Evolutionary conservation across 345 rosid genomes (phyloP).

Genomic region (Bretschneidera sinensis): DNA sequence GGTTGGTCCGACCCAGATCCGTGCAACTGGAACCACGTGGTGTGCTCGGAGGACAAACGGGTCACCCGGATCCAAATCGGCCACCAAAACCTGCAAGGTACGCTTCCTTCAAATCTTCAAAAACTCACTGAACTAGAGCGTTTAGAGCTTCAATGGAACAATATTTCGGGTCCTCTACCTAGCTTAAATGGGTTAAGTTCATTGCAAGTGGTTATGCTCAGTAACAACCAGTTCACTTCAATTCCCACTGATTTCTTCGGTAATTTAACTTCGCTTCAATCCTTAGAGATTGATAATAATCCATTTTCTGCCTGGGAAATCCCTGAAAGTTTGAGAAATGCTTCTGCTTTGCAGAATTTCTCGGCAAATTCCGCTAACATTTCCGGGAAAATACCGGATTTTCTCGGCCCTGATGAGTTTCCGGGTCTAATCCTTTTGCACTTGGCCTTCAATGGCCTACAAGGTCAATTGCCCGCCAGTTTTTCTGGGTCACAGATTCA

Average conservation of each 20-base stretch:
- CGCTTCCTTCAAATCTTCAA: slow-evolving; percentile 51
- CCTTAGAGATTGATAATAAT: slow-evolving; percentile 67
- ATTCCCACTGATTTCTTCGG: slow-evolving; percentile 59
- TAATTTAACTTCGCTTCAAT: slow-evolving; percentile 59
- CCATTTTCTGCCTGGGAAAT: slow-evolving; percentile 71
- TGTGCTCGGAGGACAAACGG: slow-evolving; percentile 47
- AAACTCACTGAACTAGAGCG: slow-evolving; percentile 57
- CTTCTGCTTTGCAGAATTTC: slow-evolving; percentile 71
- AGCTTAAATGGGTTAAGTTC: slow-evolving; percentile 56
- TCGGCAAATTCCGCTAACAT: slow-evolving; percentile 80
- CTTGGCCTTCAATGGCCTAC: slow-evolving; percentile 62
- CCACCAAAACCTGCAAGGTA: slow-evolving; percentile 58
- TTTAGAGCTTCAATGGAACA: slow-evolving; percentile 77
- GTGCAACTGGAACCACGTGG: slow-evolving; percentile 68
- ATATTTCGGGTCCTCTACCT: slow-evolving; percentile 66
- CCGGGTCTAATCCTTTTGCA: slow-evolving; percentile 60
- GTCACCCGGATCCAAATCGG: slow-evolving; percentile 91
- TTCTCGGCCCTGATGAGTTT: slow-evolving; percentile 60
- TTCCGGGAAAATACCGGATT: slow-evolving; percentile 60
- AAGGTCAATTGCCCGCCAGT: slow-evolving; percentile 55
- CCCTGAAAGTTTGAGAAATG: slow-evolving; percentile 52
- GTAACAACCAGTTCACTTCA: slow-evolving; percentile 56
- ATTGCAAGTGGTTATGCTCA: slow-evolving; percentile 60
- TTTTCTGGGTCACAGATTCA: slow-evolving; percentile 66
- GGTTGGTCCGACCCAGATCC: slow-evolving; percentile 87